Evolutionary conservation across 2,329 filamentous ascomycete genomes (phyloP).

Genomic region (Myriangium duriaei): DNA sequence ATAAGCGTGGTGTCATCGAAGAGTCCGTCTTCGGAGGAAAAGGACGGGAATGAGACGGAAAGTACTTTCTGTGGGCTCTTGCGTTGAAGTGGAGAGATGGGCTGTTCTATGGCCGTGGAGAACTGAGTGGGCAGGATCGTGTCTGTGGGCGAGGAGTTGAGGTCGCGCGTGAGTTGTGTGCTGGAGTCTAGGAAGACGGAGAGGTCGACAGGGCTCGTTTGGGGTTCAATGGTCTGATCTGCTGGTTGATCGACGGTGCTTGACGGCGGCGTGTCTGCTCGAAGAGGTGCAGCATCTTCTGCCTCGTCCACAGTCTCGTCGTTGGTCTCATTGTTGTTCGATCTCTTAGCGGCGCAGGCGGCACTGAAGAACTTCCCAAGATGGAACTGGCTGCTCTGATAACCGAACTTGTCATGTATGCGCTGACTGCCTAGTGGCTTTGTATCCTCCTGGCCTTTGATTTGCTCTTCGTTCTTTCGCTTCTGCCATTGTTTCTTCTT

Average conservation of each 20-base stretch:
- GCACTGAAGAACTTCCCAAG: conserved; percentile 23
- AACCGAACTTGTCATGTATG: conserved; percentile 22
- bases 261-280: conserved; percentile 23
- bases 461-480: conserved; percentile 18
- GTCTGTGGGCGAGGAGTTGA: conserved; percentile 13
- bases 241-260: too few relatives aligned
- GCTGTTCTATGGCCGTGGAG: conserved; percentile 1
- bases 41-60: conserved; percentile 21
- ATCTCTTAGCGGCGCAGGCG: background rate
- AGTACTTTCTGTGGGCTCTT: conserved; percentile 6
- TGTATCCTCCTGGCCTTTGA: conserved; percentile 12
- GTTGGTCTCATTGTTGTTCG: background rate
- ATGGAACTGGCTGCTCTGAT: conserved; percentile 24
- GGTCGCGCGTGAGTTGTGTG: conserved; percentile 34
- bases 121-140: background rate
- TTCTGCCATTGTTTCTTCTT: conserved; percentile 18
- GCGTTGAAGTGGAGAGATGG: too few relatives aligned
- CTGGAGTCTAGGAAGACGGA: conserved; percentile 29
- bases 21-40: conserved; percentile 24
- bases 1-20: conserved; percentile 5
- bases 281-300: conserved; percentile 18
- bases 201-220: conserved; percentile 8
- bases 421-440: conserved; percentile 20
- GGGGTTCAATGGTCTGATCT: too few relatives aligned
- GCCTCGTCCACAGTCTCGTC: conserved; percentile 6